Percentiles rank a stretch among this genome's conserved stretches.
Evolutionary conservation across 2,329 filamentous ascomycete genomes (phyloP).

Genomic region (Pezicula carpinea): DNA sequence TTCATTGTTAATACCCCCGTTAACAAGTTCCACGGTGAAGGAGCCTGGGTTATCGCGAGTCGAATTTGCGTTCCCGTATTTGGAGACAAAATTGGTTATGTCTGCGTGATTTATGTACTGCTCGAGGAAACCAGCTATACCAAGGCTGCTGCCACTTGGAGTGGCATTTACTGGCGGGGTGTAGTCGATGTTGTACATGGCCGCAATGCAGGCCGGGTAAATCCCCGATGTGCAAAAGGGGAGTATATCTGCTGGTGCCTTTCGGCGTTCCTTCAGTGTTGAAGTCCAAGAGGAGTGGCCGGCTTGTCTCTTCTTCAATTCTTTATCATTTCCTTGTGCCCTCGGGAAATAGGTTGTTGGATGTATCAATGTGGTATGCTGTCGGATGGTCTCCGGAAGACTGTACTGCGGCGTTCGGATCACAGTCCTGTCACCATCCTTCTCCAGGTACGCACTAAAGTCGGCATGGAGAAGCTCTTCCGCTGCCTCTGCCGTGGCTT

Average conservation of each 20-base stretch:
- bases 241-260: too few species aligned
- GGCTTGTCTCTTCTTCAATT: not conserved
- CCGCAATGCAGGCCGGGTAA: conserved; percentile 24
- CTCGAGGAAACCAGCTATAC: conserved; percentile 46
- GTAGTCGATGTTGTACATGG: conserved; percentile 27
- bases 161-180: conserved; percentile 29
- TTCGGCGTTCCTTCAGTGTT: not conserved
- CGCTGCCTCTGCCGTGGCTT: conserved; percentile 18
- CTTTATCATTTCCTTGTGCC: conserved; percentile 17
- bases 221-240: conserved; percentile 6
- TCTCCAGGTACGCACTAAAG: conserved; percentile 20
- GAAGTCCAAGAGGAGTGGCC: not conserved
- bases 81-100: conserved; percentile 36
- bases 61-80: conserved; percentile 37
- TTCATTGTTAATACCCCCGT: conserved; percentile 42
- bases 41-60: conserved; percentile 28
- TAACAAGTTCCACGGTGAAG: conserved; percentile 31
- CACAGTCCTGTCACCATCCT: conserved; percentile 11
- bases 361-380: conserved; percentile 34
- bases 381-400: conserved; percentile 28
- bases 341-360: conserved; percentile 35
- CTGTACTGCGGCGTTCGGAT: conserved; percentile 35
- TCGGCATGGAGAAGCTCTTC: conserved; percentile 21
- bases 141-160: conserved; percentile 56
- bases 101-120: conserved; percentile 29